Evolutionary conservation across 106 monocot species (phyloP), one percentile per base, ranked within the genome.

Genomic region (Acorus gramineus): DNA sequence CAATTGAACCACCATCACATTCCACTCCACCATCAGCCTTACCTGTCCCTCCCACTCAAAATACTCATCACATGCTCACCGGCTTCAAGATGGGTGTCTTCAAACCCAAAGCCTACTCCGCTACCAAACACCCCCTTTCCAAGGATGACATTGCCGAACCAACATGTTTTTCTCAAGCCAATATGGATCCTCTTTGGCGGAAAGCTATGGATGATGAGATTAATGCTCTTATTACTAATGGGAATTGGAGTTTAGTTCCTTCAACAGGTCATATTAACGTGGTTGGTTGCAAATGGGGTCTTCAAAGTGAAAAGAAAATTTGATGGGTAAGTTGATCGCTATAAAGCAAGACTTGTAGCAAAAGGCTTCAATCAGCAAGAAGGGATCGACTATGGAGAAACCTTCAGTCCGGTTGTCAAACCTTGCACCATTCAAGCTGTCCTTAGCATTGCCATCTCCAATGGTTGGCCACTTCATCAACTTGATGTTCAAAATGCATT

Each of bases 401-500:
- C 51, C 4, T 73, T 73, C 44, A 73, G 59, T 42, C 66, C 51
- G 1, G 66, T 73, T 0, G 45, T 66, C 0, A 56, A 58, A 4
- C 51, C 66, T 3, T 50, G 47, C 0, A 66, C 66, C 2, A 47
- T 73, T 4, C 8, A 43, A 2, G 2, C 53, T 12, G 7, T 59
- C 2, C 12, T 73, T 0, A 42, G 42, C 2, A 7, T 59, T 44
- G 59, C 44, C 1, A 14, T 59, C 0, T 50, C 65, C 0, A 8
- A 7, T 4, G 42, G 50, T 0, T 73, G 66, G 66, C 2, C 65
- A 0, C 46, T 66, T 45, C 8, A 28, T 2, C 73, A 74, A 46
- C 58, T 74, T 1, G 73, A 73, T 13, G 43, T 73, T 2, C 13
- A 50, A 1, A 73, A 66, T 60, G 73, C 73, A 0, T 73, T 73